A percentile compares a stretch with the other conserved stretches of the same genome.
Conservation (phyloP, 768 basidiomycete species). For the Collybia mongolica region DNA sequence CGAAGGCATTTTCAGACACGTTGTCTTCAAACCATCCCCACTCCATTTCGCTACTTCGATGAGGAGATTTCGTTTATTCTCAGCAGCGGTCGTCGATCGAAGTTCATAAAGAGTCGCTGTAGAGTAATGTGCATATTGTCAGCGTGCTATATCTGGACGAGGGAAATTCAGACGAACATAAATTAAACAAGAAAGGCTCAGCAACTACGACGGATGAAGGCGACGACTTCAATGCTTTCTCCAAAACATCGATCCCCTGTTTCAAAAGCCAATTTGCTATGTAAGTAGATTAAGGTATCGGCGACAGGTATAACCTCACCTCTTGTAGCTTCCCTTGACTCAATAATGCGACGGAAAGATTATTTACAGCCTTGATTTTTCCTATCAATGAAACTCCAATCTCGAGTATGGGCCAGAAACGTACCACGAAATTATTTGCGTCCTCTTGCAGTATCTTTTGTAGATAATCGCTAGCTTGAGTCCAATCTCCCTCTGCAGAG, state of each 20-base stretch:
- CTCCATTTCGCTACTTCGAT: slow-evolving; percentile 83
- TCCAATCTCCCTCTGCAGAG: slow-evolving; percentile 72
- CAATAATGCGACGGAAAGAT: slow-evolving; percentile 69
- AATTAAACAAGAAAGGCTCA: slow-evolving; percentile 83
- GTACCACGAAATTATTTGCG: slow-evolving; percentile 58
- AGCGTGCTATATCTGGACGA: background rate
- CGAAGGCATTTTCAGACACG: slow-evolving; percentile 77
- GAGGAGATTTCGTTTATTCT: slow-evolving; percentile 75
- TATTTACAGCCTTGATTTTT: slow-evolving; percentile 62
- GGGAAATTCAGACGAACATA: slow-evolving; percentile 44
- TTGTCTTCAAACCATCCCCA: slow-evolving; percentile 76
- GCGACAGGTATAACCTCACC: slow-evolving; percentile 33
- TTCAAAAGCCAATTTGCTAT: background rate
- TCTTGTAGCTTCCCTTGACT: slow-evolving; percentile 73
- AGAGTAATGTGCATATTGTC: background rate
- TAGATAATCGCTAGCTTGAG: slow-evolving; percentile 44
- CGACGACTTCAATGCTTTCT: slow-evolving; percentile 57
- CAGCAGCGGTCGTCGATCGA: slow-evolving; percentile 65
- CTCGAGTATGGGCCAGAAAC: slow-evolving; percentile 14
- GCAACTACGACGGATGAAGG: slow-evolving; percentile 73
- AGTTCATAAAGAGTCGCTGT: slow-evolving; percentile 84
- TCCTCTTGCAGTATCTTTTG: slow-evolving; percentile 45
- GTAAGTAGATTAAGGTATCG: background rate
- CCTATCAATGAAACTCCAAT: background rate
- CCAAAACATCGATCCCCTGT: slow-evolving; percentile 73